Evolutionary conservation across 2,329 filamentous ascomycete genomes (phyloP).

Genomic region (Fusarium udum): DNA sequence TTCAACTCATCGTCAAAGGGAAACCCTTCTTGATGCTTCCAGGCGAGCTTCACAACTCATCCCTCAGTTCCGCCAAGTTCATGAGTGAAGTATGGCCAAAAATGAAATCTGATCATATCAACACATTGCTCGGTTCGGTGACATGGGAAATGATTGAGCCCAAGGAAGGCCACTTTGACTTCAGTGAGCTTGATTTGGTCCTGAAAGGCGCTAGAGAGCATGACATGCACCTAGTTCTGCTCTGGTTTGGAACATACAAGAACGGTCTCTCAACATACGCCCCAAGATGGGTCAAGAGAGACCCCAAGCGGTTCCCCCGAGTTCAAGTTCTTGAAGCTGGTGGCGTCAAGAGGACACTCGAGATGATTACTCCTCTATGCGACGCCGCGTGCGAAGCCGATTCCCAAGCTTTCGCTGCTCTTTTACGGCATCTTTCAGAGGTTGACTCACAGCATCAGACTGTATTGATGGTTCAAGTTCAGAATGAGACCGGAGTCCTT

Average conservation of each 20-base stretch:
- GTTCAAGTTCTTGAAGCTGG: constrained; percentile 47
- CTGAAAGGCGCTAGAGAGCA: constrained; percentile 46
- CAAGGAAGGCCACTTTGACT: constrained; percentile 48
- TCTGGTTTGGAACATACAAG: constrained; percentile 54
- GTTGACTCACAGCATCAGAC: constrained; percentile 58
- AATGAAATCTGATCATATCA: constrained; percentile 48
- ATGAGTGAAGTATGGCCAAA: constrained; percentile 46
- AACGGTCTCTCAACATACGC: constrained; percentile 52
- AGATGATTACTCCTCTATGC: constrained; percentile 48
- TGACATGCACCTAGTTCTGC: constrained; percentile 48
- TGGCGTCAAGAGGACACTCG: constrained; percentile 45
- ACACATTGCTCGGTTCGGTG: constrained; percentile 50
- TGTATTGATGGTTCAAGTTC: constrained; percentile 66
- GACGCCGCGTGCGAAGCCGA: constrained; percentile 46
- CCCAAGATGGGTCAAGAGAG: constrained; percentile 49
- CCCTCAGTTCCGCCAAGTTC: constrained; percentile 46
- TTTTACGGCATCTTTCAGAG: constrained; percentile 49
- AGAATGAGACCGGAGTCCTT: constrained; percentile 63
- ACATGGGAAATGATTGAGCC: constrained; percentile 53
- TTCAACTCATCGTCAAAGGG: constrained; percentile 50
- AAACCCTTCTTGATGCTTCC: constrained; percentile 50
- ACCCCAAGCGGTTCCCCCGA: constrained; percentile 49
- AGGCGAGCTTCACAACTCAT: constrained; percentile 51
- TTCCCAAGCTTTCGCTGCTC: constrained; percentile 44
- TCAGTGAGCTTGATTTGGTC: constrained; percentile 48